Evolutionary conservation across 768 basidiomycete genomes (phyloP), one percentile per base, ranked within the genome.

Genomic region (Lentinus brumalis): DNA sequence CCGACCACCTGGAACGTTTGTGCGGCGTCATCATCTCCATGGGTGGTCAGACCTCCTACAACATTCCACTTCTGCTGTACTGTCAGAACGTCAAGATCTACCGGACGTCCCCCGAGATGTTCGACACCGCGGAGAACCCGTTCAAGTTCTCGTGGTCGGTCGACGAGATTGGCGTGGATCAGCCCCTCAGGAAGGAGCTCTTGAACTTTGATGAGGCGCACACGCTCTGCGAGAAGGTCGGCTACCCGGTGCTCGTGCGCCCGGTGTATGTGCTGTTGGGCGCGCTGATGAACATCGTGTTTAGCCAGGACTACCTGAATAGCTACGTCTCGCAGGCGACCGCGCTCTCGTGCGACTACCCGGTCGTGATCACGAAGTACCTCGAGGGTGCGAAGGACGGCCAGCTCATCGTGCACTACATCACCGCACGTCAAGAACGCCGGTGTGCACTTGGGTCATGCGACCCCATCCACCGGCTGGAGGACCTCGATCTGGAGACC

Each of bases 261-360:
- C 96, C 96, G 0, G 98, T 96, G 0, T 98, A 98, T 71, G 96
- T 98, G 53, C 86, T 98, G n/a, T 99, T 96, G 2, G 97, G 97
- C 47, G 97, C 96, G 2, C 97, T 97, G 30, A 99, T 99, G 97
- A 99, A 99, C 73, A 96, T 99, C 59, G 97, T 98, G 14, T 98
- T 91, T 59, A 96, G 94, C 12, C 81, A 83, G 46, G 89, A 96
- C 70, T 96, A 98, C 73, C 82, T 99, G 44, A 86, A 86, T 46
- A 93, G 86, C 73, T 99, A 98, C 74, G 83, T 99, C 60, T 91
- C 89, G 1, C 96, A 94, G 76, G 97, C 97, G 18, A 91, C 96
- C 21, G 95, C 92, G 56, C 94, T 99, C 59, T 99, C 97, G 45
- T 88, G 92, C 47, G 94, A 96, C 38, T 92, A 97, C 70, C 96